Conservation (phyloP, 345 rosid genomes). For the Dipteronia dyeriana region DNA sequence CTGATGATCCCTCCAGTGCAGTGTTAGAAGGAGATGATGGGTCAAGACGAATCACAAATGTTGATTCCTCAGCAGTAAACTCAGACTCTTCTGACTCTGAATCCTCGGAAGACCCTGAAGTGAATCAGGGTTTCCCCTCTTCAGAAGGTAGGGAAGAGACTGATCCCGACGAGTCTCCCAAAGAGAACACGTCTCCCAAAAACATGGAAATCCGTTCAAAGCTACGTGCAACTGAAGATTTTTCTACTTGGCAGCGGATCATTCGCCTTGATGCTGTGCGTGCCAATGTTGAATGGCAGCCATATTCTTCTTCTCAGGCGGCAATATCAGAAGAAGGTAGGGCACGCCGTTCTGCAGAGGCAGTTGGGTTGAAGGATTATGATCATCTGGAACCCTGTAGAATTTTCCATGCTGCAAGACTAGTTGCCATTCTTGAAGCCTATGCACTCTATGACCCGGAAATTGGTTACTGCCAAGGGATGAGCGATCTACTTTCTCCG, state of each 20-base stretch:
- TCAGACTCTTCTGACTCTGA: constrained; percentile 85
- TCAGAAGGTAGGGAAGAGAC: constrained; percentile 47
- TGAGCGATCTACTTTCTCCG: constrained; percentile 97
- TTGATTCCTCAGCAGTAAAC: constrained; percentile 53
- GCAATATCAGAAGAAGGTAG: constrained; percentile 52
- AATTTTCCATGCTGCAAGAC: constrained; percentile 89
- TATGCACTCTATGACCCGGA: constrained; percentile 87
- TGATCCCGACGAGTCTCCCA: constrained; percentile 29
- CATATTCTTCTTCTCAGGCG: constrained; percentile 58
- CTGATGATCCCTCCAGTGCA: constrained; percentile 55
- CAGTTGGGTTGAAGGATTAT: constrained; percentile 79
- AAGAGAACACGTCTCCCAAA: constrained; percentile 37
- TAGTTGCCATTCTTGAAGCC: constrained; percentile 94
- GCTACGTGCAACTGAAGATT: constrained; percentile 52
- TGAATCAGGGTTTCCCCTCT: constrained; percentile 45
- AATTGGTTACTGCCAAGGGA: constrained; percentile 98
- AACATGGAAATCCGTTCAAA: constrained; percentile 36
- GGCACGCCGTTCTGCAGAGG: constrained; percentile 68
- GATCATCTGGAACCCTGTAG: constrained; percentile 72
- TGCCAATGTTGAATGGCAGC: constrained; percentile 84
- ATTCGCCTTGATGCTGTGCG: constrained; percentile 98
- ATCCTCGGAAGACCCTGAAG: constrained; percentile 70
- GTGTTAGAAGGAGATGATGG: constrained; percentile 52
- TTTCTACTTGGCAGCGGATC: constrained; percentile 84
- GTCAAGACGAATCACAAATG: constrained; percentile 47